Evolutionary conservation across 2,329 filamentous ascomycete genomes (phyloP).

Genomic region (Stachybotrys elegans): DNA sequence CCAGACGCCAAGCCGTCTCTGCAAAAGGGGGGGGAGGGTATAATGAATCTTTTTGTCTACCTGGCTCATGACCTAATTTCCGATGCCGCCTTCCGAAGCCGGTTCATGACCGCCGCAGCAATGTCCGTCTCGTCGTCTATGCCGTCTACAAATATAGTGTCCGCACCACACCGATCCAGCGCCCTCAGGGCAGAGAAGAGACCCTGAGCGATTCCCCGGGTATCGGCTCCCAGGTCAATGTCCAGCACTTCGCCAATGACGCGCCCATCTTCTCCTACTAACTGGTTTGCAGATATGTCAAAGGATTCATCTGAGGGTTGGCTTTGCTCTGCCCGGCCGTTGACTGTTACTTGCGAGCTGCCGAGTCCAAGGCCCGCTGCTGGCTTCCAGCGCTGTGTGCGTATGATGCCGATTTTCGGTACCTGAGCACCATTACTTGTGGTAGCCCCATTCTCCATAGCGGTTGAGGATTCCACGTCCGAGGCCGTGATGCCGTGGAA

Average conservation of each 20-base stretch:
- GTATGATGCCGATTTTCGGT: constrained; percentile 45
- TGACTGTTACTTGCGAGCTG: constrained; percentile 14
- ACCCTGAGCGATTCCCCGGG: constrained; percentile 72
- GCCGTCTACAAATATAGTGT: constrained; percentile 87
- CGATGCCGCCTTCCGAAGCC: constrained; percentile 71
- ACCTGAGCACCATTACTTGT: constrained; percentile 7
- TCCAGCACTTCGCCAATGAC: constrained; percentile 52
- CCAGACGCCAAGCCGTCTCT: no score
- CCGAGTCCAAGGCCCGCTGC: constrained; percentile 34
- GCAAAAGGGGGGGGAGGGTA: constrained; percentile 15
- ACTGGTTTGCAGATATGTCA: constrained; percentile 34
- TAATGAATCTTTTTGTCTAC: constrained; percentile 20
- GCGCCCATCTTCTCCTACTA: constrained; percentile 27
- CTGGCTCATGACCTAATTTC: constrained; percentile 46
- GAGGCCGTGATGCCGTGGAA: constrained; percentile 27
- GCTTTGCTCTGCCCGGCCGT: constrained; percentile 15
- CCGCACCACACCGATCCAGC: constrained; percentile 72
- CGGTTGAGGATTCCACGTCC: constrained; percentile 25
- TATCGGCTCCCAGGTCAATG: constrained; percentile 66
- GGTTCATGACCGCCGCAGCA: constrained; percentile 82
- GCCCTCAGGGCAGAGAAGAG: constrained; percentile 84
- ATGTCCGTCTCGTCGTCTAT: constrained; percentile 75
- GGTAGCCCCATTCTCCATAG: constrained; percentile 15
- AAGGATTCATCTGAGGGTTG: constrained; percentile 26
- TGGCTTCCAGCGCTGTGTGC: constrained; percentile 48